A percentile compares a stretch with the other conserved stretches of the same genome.
Evolutionary conservation across 495 filamentous ascomycete genomes (phyloP).

Genomic region (Aspergillus heteromorphus): DNA sequence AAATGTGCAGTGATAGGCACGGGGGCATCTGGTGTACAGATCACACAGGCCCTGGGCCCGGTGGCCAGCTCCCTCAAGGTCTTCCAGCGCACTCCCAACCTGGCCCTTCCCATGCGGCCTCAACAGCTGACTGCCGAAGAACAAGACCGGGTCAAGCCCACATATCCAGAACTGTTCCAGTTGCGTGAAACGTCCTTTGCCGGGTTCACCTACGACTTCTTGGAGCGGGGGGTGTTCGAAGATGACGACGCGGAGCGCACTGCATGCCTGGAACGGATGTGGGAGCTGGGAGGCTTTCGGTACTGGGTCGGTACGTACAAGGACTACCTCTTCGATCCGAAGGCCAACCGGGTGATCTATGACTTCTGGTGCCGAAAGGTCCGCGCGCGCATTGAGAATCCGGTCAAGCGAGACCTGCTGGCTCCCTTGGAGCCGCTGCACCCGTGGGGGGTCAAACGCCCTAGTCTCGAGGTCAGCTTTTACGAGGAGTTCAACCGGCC

Average conservation of each 20-base stretch:
- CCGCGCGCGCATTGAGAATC: conserved; percentile 45
- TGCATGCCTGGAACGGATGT: conserved; percentile 41
- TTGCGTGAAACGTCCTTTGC: conserved; percentile 40
- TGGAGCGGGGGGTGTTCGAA: conserved; percentile 36
- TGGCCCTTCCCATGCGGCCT: conserved; percentile 49
- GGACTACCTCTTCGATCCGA: conserved; percentile 41
- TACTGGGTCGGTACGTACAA: conserved; percentile 48
- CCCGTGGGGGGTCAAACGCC: conserved; percentile 49
- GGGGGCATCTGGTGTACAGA: conserved; percentile 54
- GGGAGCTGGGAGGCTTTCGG: conserved; percentile 45
- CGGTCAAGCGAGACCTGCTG: conserved; percentile 45
- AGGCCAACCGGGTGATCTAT: conserved; percentile 47
- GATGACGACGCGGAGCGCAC: conserved; percentile 44
- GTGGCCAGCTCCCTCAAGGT: conserved; percentile 35
- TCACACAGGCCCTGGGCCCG: conserved; percentile 43
- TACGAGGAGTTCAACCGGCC: conserved; percentile 54
- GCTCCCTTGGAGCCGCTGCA: conserved; percentile 49
- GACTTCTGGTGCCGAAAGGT: conserved; percentile 54
- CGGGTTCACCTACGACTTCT: conserved; percentile 43
- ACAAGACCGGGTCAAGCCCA: conserved; percentile 36
- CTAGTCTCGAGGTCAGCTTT: conserved; percentile 49
- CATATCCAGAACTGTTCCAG: conserved; percentile 42
- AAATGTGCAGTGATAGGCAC: conserved; percentile 54
- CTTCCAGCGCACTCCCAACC: conserved; percentile 52
- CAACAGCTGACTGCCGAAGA: conserved; percentile 35